A percentile compares a stretch with the other conserved stretches of the same genome.
phyloP scores from a whole-genome alignment of 1,284 basidiomycete species.

The Stereum hirsutum region DNA sequence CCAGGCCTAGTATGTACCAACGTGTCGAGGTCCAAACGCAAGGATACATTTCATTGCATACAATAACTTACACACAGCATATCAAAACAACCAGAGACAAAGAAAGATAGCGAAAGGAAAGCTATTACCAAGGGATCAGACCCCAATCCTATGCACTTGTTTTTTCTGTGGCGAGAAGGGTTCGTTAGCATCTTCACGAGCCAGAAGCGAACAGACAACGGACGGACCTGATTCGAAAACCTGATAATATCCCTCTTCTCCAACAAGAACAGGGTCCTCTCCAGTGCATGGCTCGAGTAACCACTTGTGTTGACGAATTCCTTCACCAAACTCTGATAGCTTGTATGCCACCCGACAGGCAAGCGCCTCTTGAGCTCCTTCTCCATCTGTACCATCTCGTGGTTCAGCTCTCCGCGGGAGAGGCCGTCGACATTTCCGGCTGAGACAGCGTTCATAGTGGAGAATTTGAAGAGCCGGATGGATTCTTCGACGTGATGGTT shows the following conservation, averaged over 20 bases:
- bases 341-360: constrained; percentile 96
- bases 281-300: constrained; percentile 86
- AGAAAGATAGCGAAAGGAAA: not conserved
- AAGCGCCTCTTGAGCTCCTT: constrained; percentile 82
- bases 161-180: too few species aligned
- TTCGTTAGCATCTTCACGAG: not conserved
- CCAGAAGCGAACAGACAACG: not conserved
- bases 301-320: constrained; percentile 95
- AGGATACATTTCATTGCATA: too few species aligned
- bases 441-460: constrained; percentile 98
- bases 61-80: too few species aligned
- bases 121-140: not conserved
- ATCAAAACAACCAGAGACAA: not conserved
- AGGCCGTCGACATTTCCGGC: constrained; percentile 90
- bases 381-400: constrained; percentile 91
- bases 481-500: constrained; percentile 97
- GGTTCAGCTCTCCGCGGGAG: constrained; percentile 87
- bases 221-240: constrained; percentile 50
- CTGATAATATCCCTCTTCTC: constrained; percentile 94
- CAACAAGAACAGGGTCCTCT: constrained; percentile 85
- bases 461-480: constrained; percentile 96
- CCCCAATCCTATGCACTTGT: constrained; percentile 2
- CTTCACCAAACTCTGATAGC: constrained; percentile 87
- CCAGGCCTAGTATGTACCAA: too few species aligned
- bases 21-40: too few species aligned